phyloP scores from a whole-genome alignment of 1,284 basidiomycete genomes.

The Coriolopsis trogii region DNA sequence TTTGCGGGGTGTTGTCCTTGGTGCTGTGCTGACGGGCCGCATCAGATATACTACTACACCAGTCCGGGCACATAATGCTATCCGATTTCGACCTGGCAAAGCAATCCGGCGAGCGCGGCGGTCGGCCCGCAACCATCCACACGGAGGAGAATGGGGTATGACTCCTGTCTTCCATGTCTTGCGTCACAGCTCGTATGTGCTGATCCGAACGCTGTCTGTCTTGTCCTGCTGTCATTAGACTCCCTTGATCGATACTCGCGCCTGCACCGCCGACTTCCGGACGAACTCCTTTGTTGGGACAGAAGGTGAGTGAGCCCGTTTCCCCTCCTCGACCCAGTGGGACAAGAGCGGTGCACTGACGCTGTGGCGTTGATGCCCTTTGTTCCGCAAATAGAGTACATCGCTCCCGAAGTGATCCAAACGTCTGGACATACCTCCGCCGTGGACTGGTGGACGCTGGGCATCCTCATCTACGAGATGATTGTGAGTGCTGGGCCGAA shows the following conservation, averaged over 20 bases:
- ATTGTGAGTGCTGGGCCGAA: constrained; percentile 67
- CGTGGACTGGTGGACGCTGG: constrained; percentile 99
- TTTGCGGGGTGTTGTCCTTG: background rate
- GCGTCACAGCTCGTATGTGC: constrained; percentile 14
- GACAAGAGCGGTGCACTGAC: constrained; percentile 22
- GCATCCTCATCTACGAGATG: constrained; percentile 99
- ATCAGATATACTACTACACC: constrained; percentile 95
- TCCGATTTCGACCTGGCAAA: constrained; percentile 99
- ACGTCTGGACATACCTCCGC: constrained; percentile 97
- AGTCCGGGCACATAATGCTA: constrained; percentile 98
- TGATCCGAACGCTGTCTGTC: constrained; percentile 22
- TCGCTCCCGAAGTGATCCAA: constrained; percentile 98
- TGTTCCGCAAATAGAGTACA: constrained; percentile 77
- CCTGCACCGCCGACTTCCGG: constrained; percentile 96
- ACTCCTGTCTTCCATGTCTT: constrained; percentile 23
- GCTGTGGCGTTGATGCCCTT: constrained; percentile 19
- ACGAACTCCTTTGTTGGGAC: constrained; percentile 99
- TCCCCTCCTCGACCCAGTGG: constrained; percentile 7
- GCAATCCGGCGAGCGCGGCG: constrained; percentile 85
- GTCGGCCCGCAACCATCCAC: constrained; percentile 89
- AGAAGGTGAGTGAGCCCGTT: constrained; percentile 79
- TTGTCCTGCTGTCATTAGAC: constrained; percentile 49
- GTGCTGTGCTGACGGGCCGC: constrained; percentile 12
- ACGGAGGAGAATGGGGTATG: constrained; percentile 87
- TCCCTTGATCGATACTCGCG: constrained; percentile 94